Base-by-base conservation (phyloP, 805 yeast genomes). In the Nakazawaea molendinolei region DNA sequence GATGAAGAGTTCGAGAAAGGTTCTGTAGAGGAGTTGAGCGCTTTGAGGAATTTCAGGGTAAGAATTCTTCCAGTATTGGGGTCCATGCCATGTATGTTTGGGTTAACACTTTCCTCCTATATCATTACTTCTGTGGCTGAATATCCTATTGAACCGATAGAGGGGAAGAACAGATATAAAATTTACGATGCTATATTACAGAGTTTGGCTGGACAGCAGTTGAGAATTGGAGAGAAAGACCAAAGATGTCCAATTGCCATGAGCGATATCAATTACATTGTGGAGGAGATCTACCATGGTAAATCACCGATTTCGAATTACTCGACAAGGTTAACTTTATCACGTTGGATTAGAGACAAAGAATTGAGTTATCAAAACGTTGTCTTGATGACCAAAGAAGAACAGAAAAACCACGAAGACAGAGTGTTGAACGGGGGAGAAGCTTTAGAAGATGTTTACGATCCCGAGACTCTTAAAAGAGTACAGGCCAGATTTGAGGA, bases 61-160 rank as follows among this genome's bases (percentile, higher is more conserved):
- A 70, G 99, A 48, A 90, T 92, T 31, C 67, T 92, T 39, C 99
- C 99, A 0, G 99, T 92, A 0, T 62, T 92, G 44, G 97, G 98
- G 3, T 86, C 98, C 0, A 77, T 92, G 81, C 99, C 99, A 1
- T 97, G 92, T 8, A 81, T 90, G 60, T 92, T 92, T 63, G 99
- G 97, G 1, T 68, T 92, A 32, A 75, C 95, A 0, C 72, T 90
- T 39, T 94, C 95, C 3, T 82, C 96, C 1, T 79, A 85, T 60
- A 64, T 92, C 16, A 59, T 92, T 23, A 83, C 95, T 2, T 60
- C 71, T 3, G 76, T 86, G 7, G 77, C 95, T 1, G 96, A 92
- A 1, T 92, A 92, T 54, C 92, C 94, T 17, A 76, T 81, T 36
- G 96, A 90, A 44, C 92, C 95, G 34, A 74, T 86, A 28, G 95